These are phyloP conservation scores for Cicer pinnatifidum DNA, from an alignment of 306 rosid species.

Conservation along the genomic window DNA sequence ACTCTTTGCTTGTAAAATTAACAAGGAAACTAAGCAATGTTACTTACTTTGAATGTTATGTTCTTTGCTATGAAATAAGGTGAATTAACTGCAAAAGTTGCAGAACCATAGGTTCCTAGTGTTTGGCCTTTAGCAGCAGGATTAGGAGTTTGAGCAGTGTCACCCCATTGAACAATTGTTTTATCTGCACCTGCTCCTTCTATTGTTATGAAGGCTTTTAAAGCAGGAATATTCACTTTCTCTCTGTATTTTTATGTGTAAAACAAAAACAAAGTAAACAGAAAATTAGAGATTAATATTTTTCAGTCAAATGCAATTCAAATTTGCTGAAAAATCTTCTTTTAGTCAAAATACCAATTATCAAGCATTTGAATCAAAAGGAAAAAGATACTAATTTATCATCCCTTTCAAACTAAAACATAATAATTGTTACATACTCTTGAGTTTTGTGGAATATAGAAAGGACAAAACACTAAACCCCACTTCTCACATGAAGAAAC, in stretches of 20 bases:
- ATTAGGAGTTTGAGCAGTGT: constrained; percentile 86
- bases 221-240: constrained; percentile 77
- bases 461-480: constrained; percentile 43
- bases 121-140: constrained; percentile 68
- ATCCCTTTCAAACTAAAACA: constrained; percentile 4
- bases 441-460: neutral
- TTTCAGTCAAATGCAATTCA: neutral
- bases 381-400: constrained; percentile 42
- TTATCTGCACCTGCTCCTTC: constrained; percentile 95
- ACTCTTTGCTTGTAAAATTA: neutral
- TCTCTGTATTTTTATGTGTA: constrained; percentile 54
- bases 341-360: constrained; percentile 38
- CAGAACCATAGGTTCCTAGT: constrained; percentile 82
- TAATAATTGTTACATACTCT: neutral
- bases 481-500: constrained; percentile 31
- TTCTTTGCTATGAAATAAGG: constrained; percentile 89
- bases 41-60: constrained; percentile 82
- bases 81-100: constrained; percentile 91
- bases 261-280: too few relatives aligned
- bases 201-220: constrained; percentile 85
- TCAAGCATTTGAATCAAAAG: constrained; percentile 32
- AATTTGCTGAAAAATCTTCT: constrained; percentile 20
- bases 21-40: neutral
- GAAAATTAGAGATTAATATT: neutral
- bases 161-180: constrained; percentile 97